These are phyloP conservation scores for Huntiella omanensis DNA, from an alignment of 2,329 filamentous ascomycete species.

Conservation along the genomic window DNA sequence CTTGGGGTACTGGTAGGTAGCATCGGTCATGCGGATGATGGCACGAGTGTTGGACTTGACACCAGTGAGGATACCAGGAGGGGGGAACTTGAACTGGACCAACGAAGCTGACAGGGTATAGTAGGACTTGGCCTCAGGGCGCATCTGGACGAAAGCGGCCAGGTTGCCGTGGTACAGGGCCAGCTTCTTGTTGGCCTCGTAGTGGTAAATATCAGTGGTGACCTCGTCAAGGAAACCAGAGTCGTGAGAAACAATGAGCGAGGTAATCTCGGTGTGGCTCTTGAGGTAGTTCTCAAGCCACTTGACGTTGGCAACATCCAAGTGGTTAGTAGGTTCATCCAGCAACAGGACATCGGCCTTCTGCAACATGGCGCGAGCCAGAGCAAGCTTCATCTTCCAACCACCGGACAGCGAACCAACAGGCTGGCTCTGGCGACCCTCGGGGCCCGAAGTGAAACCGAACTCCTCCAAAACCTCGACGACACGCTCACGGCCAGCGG, in stretches of 20 bases:
- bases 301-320: conserved; percentile 88
- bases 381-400: conserved; percentile 99
- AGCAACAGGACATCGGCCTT: conserved; percentile 89
- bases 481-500: conserved; percentile 64
- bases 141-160: conserved; percentile 65
- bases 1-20: conserved; percentile 85
- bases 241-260: conserved; percentile 96
- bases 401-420: conserved; percentile 92
- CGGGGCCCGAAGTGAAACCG: conserved; percentile 77
- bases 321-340: conserved; percentile 97
- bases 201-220: conserved; percentile 98
- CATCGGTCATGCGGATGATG: conserved; percentile 87
- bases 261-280: conserved; percentile 89
- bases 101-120: conserved; percentile 81
- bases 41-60: conserved; percentile 89
- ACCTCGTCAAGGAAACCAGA: conserved; percentile 93
- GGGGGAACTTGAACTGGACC: conserved; percentile 94
- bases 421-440: conserved; percentile 71
- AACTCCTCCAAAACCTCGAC: conserved; percentile 72
- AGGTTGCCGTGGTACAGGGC: conserved; percentile 70
- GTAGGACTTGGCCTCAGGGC: conserved; percentile 92
- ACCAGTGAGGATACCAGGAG: conserved; percentile 80
- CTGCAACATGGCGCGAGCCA: conserved; percentile 92
- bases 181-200: conserved; percentile 89
- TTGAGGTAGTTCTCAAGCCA: conserved; percentile 95